Conservation (phyloP, 176 grass and related monocot species). For the Pontederia paniculata region DNA sequence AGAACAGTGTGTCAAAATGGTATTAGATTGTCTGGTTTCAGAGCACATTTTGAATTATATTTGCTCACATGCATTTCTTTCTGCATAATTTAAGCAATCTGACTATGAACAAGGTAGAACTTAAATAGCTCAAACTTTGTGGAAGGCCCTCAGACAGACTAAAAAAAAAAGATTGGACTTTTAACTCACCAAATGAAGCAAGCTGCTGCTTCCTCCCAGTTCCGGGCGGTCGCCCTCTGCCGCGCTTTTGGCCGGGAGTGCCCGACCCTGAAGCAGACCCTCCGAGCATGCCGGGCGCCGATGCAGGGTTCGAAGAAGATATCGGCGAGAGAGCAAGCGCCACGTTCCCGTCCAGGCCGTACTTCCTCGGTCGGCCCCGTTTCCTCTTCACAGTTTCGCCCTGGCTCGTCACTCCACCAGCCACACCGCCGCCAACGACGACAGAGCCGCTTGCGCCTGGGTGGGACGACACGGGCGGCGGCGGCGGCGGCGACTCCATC, state of each 20-base stretch:
- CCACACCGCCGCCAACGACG: neutral
- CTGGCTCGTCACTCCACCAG: no score
- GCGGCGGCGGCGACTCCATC: constrained; percentile 29
- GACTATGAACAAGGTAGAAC: no score
- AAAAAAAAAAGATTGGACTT: no score
- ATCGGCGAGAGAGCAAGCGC: constrained; percentile 4
- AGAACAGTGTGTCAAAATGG: no score
- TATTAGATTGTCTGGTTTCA: no score
- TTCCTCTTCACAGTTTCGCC: constrained; percentile 48
- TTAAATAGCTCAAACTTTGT: no score
- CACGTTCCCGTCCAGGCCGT: constrained; percentile 60
- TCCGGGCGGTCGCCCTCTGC: constrained; percentile 56
- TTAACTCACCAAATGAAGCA: constrained; percentile 32
- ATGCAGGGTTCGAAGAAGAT: constrained; percentile 24
- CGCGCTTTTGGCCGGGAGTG: constrained; percentile 42
- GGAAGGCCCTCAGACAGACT: no score
- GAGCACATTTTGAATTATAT: no score
- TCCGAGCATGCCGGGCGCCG: constrained; percentile 17
- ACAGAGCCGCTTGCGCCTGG: constrained; percentile 7
- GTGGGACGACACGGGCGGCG: constrained; percentile 20
- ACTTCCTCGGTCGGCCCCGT: constrained; percentile 69
- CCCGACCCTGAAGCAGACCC: constrained; percentile 5
- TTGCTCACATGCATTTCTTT: no score
- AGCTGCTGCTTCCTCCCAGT: constrained; percentile 64
- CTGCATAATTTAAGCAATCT: no score